Conservation (phyloP, 73 alveolate genomes). For the Paramecium sexaurelia region DNA sequence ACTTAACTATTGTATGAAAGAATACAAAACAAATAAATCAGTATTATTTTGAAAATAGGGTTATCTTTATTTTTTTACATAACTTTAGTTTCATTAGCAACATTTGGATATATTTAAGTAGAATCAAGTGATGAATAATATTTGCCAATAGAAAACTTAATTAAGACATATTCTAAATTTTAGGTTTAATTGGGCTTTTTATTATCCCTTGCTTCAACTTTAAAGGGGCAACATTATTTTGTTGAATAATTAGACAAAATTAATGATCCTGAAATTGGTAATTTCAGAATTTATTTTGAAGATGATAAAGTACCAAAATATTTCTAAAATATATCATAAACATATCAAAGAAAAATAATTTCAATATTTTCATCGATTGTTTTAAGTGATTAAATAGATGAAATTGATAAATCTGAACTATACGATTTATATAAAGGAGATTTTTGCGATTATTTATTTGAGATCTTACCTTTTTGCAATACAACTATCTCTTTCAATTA, state of each 20-base stretch:
- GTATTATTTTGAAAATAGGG: background rate
- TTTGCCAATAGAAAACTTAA: background rate
- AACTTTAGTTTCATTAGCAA: background rate
- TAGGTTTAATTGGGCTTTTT: background rate
- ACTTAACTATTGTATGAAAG: background rate
- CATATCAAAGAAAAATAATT: background rate
- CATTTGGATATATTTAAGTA: background rate
- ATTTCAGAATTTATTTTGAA: background rate
- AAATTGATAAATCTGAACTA: background rate
- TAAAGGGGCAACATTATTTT: background rate
- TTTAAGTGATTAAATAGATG: background rate
- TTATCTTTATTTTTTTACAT: background rate
- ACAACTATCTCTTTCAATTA: background rate
- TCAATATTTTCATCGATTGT: background rate
- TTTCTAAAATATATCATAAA: background rate
- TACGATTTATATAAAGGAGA: background rate
- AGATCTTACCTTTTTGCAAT: background rate
- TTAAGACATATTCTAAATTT: background rate
- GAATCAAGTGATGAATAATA: background rate
- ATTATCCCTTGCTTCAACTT: background rate
- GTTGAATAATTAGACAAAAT: background rate
- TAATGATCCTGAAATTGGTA: background rate
- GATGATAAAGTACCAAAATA: background rate
- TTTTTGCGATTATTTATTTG: background rate
- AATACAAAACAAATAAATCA: background rate